Evolutionary conservation across 1,139 yeast species (phyloP).

Genomic region (Geotrichum reessii): DNA sequence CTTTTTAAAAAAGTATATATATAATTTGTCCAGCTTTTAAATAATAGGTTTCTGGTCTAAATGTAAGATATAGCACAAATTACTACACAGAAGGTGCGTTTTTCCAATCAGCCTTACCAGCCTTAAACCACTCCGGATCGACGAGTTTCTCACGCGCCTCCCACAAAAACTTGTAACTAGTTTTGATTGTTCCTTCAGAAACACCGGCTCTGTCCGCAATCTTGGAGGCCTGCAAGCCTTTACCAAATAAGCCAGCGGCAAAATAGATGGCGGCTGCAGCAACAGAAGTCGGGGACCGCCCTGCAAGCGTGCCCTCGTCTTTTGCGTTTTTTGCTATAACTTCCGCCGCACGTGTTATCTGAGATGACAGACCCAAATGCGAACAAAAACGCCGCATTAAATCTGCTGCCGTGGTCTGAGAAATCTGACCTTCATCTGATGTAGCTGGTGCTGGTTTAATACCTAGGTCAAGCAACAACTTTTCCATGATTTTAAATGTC

Average conservation of each 20-base stretch:
- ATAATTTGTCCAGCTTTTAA: background rate
- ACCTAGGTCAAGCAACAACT: constrained; percentile 45
- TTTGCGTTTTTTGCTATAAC: constrained; percentile 83
- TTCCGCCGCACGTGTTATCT: constrained; percentile 89
- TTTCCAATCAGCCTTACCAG: constrained; percentile 56
- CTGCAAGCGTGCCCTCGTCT: constrained; percentile 90
- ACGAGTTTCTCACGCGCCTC: constrained; percentile 67
- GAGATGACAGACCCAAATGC: constrained; percentile 79
- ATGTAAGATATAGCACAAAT: background rate
- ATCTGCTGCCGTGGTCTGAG: constrained; percentile 80
- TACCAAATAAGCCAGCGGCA: constrained; percentile 80
- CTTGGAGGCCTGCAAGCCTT: constrained; percentile 56
- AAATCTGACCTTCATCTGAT: constrained; percentile 49
- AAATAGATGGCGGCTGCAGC: constrained; percentile 97
- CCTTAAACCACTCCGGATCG: constrained; percentile 69
- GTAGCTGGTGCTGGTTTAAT: constrained; percentile 33
- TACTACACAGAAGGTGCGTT: constrained; percentile 47
- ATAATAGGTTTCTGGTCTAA: background rate
- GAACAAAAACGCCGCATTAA: constrained; percentile 95
- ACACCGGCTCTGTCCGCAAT: constrained; percentile 96
- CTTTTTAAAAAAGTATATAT: background rate
- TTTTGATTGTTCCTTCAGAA: constrained; percentile 94
- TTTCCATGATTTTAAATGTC: constrained; percentile 69
- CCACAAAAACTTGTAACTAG: constrained; percentile 78
- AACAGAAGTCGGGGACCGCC: constrained; percentile 93